Conservation (phyloP, 164 flowering plant genomes). For the Liquidambar formosana region DNA sequence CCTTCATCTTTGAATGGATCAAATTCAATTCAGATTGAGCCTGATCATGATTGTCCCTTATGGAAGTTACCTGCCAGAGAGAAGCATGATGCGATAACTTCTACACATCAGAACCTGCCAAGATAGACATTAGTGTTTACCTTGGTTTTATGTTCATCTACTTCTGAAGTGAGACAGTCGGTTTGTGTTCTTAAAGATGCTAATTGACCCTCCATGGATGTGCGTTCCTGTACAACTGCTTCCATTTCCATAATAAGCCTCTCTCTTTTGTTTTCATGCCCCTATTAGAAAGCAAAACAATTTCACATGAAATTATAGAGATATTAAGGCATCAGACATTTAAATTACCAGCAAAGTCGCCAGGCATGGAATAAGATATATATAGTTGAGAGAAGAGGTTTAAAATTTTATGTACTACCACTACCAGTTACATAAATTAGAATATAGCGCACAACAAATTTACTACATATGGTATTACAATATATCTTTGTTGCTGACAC, state of each 20-base stretch:
- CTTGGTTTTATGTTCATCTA: constrained; percentile 57
- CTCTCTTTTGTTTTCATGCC: constrained; percentile 82
- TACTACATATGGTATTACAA: too few species aligned
- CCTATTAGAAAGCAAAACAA: constrained; percentile 39
- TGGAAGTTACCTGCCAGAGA: constrained; percentile 54
- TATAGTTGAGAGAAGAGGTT: too few species aligned
- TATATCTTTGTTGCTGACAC: too few species aligned
- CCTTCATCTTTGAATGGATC: constrained; percentile 75
- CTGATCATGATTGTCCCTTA: constrained; percentile 52
- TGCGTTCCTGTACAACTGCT: constrained; percentile 65
- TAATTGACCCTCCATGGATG: constrained; percentile 69
- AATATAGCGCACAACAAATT: too few species aligned
- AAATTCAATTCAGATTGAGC: constrained; percentile 59
- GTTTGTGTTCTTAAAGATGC: constrained; percentile 52
- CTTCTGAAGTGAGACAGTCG: constrained; percentile 49
- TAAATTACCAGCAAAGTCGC: too few species aligned
- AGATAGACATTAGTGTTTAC: constrained; percentile 30
- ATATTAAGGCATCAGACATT: too few species aligned
- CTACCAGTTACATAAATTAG: too few species aligned
- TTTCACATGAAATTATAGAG: constrained; percentile 1
- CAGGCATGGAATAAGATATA: too few species aligned
- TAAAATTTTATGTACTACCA: too few species aligned
- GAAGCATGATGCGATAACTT: neutral
- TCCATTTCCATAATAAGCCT: constrained; percentile 91
- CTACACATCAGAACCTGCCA: neutral